These are phyloP conservation scores for Papiliotrema terrestris DNA, from an alignment of 1,284 basidiomycete species.

Conservation along the genomic window DNA sequence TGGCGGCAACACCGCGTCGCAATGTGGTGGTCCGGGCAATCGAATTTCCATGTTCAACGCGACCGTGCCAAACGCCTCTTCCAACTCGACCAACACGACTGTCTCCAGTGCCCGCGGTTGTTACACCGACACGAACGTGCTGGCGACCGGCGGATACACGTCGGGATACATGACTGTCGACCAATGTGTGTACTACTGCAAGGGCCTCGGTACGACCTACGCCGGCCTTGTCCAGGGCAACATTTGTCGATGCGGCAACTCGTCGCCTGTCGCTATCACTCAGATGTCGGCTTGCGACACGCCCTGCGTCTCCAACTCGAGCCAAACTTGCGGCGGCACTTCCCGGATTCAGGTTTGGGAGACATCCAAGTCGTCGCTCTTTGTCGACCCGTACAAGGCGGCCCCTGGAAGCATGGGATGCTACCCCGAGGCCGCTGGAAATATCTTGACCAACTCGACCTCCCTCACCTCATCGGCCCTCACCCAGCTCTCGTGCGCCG, in stretches of 20 bases:
- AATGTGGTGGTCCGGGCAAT: background rate
- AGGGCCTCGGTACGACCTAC: slow-evolving; percentile 9
- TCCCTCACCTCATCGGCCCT: slow-evolving; percentile 1
- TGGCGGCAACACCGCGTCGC: background rate
- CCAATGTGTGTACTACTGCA: slow-evolving; percentile 9
- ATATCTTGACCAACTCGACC: background rate
- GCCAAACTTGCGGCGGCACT: slow-evolving; percentile 7
- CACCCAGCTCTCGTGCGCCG: slow-evolving; percentile 9
- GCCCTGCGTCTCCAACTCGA: slow-evolving; percentile 10
- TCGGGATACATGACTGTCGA: slow-evolving; percentile 9
- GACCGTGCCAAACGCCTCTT: background rate
- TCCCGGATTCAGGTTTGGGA: slow-evolving; percentile 3
- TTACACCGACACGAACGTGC: background rate
- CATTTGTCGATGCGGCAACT: slow-evolving; percentile 18
- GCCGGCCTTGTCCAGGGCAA: slow-evolving; percentile 19
- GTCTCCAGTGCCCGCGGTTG: background rate
- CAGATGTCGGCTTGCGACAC: slow-evolving; percentile 7
- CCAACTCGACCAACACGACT: background rate
- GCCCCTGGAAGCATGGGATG: slow-evolving; percentile 14
- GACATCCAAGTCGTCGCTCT: background rate
- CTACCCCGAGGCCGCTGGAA: slow-evolving; percentile 1
- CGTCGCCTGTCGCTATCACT: background rate
- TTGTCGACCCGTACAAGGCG: slow-evolving; percentile 8
- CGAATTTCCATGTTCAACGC: background rate
- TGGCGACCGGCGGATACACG: background rate